phyloP scores from a whole-genome alignment of 257 asterid species.

The Datura wrightii region DNA sequence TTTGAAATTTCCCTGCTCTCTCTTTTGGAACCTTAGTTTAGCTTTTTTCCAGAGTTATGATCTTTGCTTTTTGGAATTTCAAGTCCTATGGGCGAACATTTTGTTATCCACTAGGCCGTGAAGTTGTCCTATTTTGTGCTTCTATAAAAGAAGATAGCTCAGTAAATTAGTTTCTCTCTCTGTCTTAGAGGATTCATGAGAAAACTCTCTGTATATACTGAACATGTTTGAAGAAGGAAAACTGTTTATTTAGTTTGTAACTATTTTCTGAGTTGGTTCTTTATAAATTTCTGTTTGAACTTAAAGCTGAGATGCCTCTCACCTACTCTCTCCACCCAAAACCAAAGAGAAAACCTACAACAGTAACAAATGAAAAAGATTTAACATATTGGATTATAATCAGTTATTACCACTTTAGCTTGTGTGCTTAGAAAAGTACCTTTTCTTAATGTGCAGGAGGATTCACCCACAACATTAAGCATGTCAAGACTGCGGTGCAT shows the following conservation, averaged over 20 bases:
- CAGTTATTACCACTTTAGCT: constrained; percentile 16
- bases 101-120: neutral
- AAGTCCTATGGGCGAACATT: neutral
- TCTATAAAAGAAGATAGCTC: neutral
- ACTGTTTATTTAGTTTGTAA: neutral
- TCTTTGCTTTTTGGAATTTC: constrained; percentile 15
- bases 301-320: neutral
- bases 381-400: neutral
- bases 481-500: constrained; percentile 67
- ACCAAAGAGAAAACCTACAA: neutral
- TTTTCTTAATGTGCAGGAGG: constrained; percentile 48
- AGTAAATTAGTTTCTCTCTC: neutral
- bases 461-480: constrained; percentile 51
- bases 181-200: neutral
- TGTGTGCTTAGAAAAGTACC: constrained; percentile 16
- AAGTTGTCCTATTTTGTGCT: neutral
- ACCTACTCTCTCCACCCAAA: neutral
- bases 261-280: neutral
- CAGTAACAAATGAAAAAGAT: neutral
- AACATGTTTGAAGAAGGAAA: constrained; percentile 19
- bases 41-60: neutral
- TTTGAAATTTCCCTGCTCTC: neutral
- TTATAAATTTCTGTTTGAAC: neutral
- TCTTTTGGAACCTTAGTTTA: neutral
- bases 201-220: neutral